Percentiles rank a stretch among this genome's conserved stretches.
Evolutionary conservation across 208 protist genomes (phyloP).

Genomic region (Leishmania guyanensis): DNA sequence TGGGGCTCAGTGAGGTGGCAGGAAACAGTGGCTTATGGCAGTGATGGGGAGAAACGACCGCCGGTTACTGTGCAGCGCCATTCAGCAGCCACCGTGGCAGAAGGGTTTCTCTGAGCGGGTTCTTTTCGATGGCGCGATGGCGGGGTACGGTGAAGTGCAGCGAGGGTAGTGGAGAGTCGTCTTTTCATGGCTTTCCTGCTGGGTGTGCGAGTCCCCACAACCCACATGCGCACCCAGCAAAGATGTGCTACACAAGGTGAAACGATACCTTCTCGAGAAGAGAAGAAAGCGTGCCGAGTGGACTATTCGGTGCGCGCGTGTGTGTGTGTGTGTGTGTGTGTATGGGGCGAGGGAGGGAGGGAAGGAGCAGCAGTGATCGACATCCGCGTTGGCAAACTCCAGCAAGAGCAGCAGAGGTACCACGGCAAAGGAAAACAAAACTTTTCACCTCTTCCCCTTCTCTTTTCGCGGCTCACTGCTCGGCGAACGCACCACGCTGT

Average conservation of each 20-base stretch:
- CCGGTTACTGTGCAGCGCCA: background rate
- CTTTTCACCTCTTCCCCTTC: background rate
- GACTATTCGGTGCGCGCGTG: background rate
- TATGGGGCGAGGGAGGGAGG: background rate
- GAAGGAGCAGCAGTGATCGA: background rate
- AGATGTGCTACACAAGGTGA: background rate
- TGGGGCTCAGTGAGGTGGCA: background rate
- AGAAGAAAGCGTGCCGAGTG: background rate
- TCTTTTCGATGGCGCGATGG: no score
- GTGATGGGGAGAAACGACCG: background rate
- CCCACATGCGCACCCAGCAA: background rate
- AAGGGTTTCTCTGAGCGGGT: background rate
- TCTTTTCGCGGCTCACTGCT: background rate
- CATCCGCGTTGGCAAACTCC: background rate
- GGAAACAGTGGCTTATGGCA: background rate
- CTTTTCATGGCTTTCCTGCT: background rate
- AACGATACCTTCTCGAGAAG: background rate
- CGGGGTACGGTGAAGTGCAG: background rate
- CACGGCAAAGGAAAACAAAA: background rate
- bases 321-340: background rate
- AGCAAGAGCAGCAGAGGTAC: background rate
- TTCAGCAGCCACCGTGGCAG: background rate
- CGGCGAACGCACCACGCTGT: background rate
- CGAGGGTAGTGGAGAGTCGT: background rate
- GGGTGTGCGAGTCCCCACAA: background rate